These are phyloP conservation scores for Singerocomus inundabilis DNA, from an alignment of 1,284 basidiomycete species.

Conservation along the genomic window DNA sequence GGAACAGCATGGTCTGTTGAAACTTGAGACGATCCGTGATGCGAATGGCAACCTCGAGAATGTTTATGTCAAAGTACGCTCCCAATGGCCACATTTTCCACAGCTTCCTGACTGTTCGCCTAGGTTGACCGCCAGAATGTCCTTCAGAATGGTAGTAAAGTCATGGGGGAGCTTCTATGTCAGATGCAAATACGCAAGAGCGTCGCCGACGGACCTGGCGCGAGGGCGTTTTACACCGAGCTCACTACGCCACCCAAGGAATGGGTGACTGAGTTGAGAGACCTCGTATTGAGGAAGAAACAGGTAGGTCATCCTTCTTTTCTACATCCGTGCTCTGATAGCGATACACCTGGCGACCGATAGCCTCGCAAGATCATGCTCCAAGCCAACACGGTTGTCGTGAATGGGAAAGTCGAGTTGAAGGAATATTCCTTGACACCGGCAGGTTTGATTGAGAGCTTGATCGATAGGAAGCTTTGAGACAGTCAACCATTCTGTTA, in stretches of 20 bases:
- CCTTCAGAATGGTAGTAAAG: slow-evolving; percentile 60
- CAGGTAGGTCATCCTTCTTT: slow-evolving; percentile 45
- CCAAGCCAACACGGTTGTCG: slow-evolving; percentile 73
- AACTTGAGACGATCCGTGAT: slow-evolving; percentile 64
- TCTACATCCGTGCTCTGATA: not conserved
- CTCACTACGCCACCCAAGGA: slow-evolving; percentile 68
- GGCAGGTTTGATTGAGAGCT: slow-evolving; percentile 75
- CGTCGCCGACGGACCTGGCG: slow-evolving; percentile 76
- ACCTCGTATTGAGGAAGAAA: slow-evolving; percentile 78
- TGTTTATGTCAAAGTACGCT: slow-evolving; percentile 62
- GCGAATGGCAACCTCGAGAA: slow-evolving; percentile 60
- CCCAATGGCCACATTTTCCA: not conserved
- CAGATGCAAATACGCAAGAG: slow-evolving; percentile 81
- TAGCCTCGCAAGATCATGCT: slow-evolving; percentile 81
- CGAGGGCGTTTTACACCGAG: slow-evolving; percentile 69
- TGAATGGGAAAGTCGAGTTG: slow-evolving; percentile 62
- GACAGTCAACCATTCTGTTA: not conserved
- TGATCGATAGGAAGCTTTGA: slow-evolving; percentile 69
- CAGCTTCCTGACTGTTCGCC: not conserved
- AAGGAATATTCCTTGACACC: slow-evolving; percentile 75
- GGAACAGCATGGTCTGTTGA: slow-evolving; percentile 67
- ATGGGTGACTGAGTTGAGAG: slow-evolving; percentile 74
- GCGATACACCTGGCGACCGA: not conserved
- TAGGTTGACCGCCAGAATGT: slow-evolving; percentile 72
- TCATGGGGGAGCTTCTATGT: slow-evolving; percentile 69